phyloP scores from a whole-genome alignment of 2,329 filamentous ascomycete genomes.

The Sporothrix schenckii region DNA sequence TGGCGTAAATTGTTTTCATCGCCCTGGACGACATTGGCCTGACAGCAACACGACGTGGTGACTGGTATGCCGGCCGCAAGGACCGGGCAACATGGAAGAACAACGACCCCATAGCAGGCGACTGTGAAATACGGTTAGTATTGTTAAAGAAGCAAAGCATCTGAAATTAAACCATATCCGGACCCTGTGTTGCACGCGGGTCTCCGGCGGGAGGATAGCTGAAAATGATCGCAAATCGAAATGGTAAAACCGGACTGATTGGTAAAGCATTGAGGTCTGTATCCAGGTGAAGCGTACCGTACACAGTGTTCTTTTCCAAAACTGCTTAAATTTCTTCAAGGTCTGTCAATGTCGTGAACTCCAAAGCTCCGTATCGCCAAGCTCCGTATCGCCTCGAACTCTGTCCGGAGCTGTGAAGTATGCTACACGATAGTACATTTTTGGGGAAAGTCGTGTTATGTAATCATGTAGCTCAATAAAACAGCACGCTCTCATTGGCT shows the following conservation, averaged over 20 bases:
- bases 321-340: background rate
- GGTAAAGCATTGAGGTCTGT: no score
- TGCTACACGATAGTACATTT: conserved; percentile 1
- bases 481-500: conserved; percentile 11
- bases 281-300: background rate
- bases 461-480: background rate
- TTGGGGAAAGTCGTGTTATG: no score
- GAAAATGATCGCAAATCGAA: background rate
- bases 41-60: background rate
- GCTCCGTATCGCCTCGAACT: background rate
- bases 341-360: background rate
- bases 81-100: conserved; percentile 27
- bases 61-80: conserved; percentile 11
- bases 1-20: background rate
- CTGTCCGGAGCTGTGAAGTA: background rate
- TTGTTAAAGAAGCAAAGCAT: background rate
- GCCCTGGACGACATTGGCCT: background rate
- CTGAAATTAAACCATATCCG: background rate
- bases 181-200: background rate
- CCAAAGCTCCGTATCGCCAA: background rate
- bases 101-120: conserved; percentile 16
- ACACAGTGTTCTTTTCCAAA: background rate
- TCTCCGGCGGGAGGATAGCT: no score
- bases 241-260: background rate
- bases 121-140: background rate